phyloP scores from a whole-genome alignment of 192 early-diverging fungal species.

The Backusella westeae region DNA sequence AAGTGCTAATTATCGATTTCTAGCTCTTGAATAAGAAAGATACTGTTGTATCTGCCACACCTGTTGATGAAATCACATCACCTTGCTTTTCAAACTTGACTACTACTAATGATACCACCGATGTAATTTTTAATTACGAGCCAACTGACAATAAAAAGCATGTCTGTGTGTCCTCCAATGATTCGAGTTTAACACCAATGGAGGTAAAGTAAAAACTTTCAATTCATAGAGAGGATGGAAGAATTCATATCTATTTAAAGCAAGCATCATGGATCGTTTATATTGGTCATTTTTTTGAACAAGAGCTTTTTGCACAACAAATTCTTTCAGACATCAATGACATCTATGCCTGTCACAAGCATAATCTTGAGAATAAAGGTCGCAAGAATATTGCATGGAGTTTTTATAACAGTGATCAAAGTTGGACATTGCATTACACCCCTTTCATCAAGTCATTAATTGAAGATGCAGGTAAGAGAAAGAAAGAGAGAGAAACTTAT shows the following conservation, averaged over 20 bases:
- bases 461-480: slow-evolving; percentile 6
- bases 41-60: neutral
- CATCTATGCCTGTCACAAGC: neutral
- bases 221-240: neutral
- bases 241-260: neutral
- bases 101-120: neutral
- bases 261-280: slow-evolving; percentile 14
- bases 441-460: neutral
- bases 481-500: neutral
- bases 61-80: neutral
- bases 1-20: neutral
- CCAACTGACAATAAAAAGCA: neutral
- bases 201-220: neutral
- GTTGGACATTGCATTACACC: neutral
- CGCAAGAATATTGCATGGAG: neutral
- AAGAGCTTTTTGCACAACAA: neutral
- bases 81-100: slow-evolving; percentile 1
- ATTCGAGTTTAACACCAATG: neutral
- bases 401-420: neutral
- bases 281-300: slow-evolving; percentile 8
- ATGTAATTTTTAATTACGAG: neutral
- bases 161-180: neutral
- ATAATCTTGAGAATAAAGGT: neutral
- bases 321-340: neutral
- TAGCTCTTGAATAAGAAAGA: neutral